Base-by-base conservation (phyloP, 257 asterid genomes). In the Salvia rosmarinus region DNA sequence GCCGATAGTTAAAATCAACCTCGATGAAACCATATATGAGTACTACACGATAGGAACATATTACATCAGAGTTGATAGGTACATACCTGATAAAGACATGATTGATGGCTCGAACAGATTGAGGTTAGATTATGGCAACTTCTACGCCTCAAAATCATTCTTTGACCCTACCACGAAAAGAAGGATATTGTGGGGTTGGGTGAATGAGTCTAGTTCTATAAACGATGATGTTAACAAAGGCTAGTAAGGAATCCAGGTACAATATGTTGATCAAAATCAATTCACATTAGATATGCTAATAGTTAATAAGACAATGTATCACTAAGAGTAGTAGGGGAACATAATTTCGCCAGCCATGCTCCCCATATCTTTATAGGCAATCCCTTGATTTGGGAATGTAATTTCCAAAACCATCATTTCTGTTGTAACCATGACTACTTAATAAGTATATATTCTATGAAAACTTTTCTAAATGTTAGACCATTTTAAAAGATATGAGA, bases 181-280 rank as follows among this genome's bases (percentile, higher is more conserved):
- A 46, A 80, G 96, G 80, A 75, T 90, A 34, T 23, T 90, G 73
- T 85, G 90, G 92, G 89, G 83, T 55, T 90, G 97, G 97, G 92
- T 95, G 0, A 90, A 90, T 58, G 97, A 90, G 64, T 88, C 96
- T 0, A 91, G 84, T 66, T 9, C 82, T 7, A 67, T 52, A 0
- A 9, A 42, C 0, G 81, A 82, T 60, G 90, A 90, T 73, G 58
- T 71, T 19, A 5, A 35, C 20, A 90, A 88, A 61, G 91, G 93
- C 0, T 88, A 94, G 97, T 90, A 94, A 0, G 97, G 97, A 40
- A 77, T 90, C 0, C 86, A 84, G 82, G 90, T 73, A 72, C 4
- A 21, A 13, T 2, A 47, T 5, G 9, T 44, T 52, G 21, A 56
- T 43, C n/a, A 3, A 23, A 37, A 68, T 47, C 19, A 8, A 0